phyloP scores from a whole-genome alignment of 2,329 filamentous ascomycete species.

The Sclerotinia sclerotiorum region DNA sequence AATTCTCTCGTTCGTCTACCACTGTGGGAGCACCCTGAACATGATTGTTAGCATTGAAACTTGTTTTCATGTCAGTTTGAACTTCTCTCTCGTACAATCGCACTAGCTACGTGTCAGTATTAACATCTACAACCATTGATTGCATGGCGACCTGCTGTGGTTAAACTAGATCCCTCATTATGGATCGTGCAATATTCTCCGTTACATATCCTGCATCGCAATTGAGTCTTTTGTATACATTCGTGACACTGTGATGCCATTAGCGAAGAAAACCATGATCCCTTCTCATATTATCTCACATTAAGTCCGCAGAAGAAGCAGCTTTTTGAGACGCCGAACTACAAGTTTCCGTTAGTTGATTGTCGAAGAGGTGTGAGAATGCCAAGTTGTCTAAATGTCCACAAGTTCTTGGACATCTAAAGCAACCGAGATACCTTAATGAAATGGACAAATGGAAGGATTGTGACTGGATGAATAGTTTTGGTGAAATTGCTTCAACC shows the following conservation, averaged over 20 bases:
- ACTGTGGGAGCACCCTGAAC: slow-evolving; percentile 26
- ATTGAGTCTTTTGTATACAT: slow-evolving; percentile 72
- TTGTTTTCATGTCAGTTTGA: not conserved
- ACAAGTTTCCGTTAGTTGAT: slow-evolving; percentile 6
- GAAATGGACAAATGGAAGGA: slow-evolving; percentile 34
- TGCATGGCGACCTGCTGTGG: slow-evolving; percentile 40
- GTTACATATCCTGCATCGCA: slow-evolving; percentile 68
- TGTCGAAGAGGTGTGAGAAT: not conserved
- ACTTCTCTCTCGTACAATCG: slow-evolving; percentile 37
- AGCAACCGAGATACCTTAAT: slow-evolving; percentile 4
- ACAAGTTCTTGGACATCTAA: not conserved
- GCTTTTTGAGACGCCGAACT: slow-evolving; percentile 58
- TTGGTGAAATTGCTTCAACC: slow-evolving; percentile 46
- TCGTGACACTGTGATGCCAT: slow-evolving; percentile 60
- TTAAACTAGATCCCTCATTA: slow-evolving; percentile 76
- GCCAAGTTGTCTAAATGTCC: not conserved
- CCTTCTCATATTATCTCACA: slow-evolving; percentile 48
- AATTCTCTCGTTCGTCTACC: slow-evolving; percentile 36
- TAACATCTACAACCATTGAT: slow-evolving; percentile 36
- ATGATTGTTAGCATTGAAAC: slow-evolving; percentile 15
- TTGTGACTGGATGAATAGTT: slow-evolving; percentile 37
- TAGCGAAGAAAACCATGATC: slow-evolving; percentile 25
- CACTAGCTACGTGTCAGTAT: slow-evolving; percentile 38
- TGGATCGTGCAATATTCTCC: slow-evolving; percentile 82
- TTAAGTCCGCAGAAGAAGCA: slow-evolving; percentile 88